Base-by-base conservation (phyloP, 2,329 filamentous ascomycete species). In the Colletotrichum chlorophyti region DNA sequence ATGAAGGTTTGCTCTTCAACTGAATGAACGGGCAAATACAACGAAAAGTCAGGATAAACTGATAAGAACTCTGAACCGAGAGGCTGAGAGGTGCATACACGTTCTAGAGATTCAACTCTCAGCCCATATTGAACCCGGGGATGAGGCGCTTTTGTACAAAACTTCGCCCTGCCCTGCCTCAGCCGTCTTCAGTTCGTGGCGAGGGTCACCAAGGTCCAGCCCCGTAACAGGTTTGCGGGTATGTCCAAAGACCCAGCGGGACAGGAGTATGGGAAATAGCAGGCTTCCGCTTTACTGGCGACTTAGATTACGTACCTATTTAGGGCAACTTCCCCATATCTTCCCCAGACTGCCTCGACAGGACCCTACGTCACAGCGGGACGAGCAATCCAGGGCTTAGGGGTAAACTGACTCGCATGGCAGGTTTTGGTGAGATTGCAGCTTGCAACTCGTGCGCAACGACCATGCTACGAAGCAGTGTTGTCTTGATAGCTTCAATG, bases 301-400 rank as follows among this genome's bases (percentile, higher is more conserved):
- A 59, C 37, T 32, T 59, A 59, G 21, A 55, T 59, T 55, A 59
- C 43, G 51, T 26, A 50, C 32, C 43, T 40, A 49, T 55, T 37
- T 26, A 24, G 29, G 31, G 32, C 26, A 45, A 29, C 11, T 29
- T 32, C 57, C 42, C 57, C 57, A 50, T 50, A 50, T 34, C 34
- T 59, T 59, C 57, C 57, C 57, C 57, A 24, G 57, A 59, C 57
- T 50, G 23, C 31, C 27, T 47, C 34, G 19, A 15, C 29, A 48
- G 29, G 55, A 29, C 32, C 26, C n/a, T 49, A 59, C 57, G 57
- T 59, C 57, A 59, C 43, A 48, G 43, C 37, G 57, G 57, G 51
- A 42, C 51, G 43, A 55, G 9, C 27, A 7, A 12, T 29, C 51
- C 43, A 50, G 51, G 51, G 47, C 40, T 40, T 43, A 55, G 32